Base-by-base conservation (phyloP, 208 protist species). In the Crithidia brevicula region DNA sequence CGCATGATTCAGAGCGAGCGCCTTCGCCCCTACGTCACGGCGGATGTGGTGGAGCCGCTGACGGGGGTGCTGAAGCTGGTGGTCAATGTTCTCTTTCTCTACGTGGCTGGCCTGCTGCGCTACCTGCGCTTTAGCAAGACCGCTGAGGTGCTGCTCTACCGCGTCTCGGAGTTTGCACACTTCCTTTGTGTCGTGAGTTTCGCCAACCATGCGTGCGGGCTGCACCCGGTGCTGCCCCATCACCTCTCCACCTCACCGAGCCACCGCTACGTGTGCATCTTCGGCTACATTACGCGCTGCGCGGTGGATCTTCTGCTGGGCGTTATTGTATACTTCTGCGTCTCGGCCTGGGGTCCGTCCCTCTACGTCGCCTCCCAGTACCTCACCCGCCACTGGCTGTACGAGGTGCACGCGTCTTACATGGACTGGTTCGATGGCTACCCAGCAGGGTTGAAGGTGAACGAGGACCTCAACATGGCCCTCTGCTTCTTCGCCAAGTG, bases 401-500 rank as follows among this genome's bases (percentile, higher is more conserved):
- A 85, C 50, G 87, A 93, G 52, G 28, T 88, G 11, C 91, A 96
- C 81, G 74, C 89, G 50, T 71, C 75, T n/a, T 94, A 93, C 74
- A 86, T 97, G 68, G 73, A 94, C 57, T 98, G 96, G 96, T 92
- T 98, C 64, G 89, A 94, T 53, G 90, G 93, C 38, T 97, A 91
- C 87, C 96, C 96, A 3, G 92, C 91, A 9, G 96, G 96, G 7
- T 79, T 98, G n/a, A 98, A 98, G 81, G 79, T 96, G 47, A 98
- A 98, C 79, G 88, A 92, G 60, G 91, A 98, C 53, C 70, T 98
- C 9, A 94, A 93, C 70, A 84, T 84, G 68, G 88, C 88, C 9
- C 74, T 97, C 34, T 94, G 90, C 66, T 89, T 87, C 67, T 81
- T 94, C 53, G 78, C 88, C 10, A 82, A 91, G 50, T 69, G 71